A percentile compares a stretch with the other conserved stretches of the same genome.
These are phyloP conservation scores for Tulasnella sp. DNA, from an alignment of 768 basidiomycete genomes.

Conservation along the genomic window DNA sequence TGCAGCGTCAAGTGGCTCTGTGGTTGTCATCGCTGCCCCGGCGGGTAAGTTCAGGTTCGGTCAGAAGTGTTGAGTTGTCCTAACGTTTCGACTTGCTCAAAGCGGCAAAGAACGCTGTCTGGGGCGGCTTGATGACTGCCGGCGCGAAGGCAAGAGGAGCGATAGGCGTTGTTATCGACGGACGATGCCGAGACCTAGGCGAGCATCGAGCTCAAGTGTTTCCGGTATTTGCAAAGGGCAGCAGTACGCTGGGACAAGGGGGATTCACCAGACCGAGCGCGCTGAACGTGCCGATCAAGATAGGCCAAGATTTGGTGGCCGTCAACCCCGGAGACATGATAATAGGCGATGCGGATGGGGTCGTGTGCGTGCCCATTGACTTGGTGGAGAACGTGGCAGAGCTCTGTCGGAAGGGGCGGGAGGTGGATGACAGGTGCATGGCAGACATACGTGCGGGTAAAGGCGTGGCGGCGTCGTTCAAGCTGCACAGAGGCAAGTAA, in stretches of 20 bases:
- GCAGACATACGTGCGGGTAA: conserved; percentile 69
- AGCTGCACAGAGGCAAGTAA: conserved; percentile 54
- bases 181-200: conserved; percentile 75
- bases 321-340: conserved; percentile 77
- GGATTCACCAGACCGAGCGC: conserved; percentile 78
- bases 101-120: conserved; percentile 77
- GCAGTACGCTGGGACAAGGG: conserved; percentile 81
- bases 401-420: conserved; percentile 53
- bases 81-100: conserved; percentile 1
- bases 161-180: conserved; percentile 67
- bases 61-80: neutral
- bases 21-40: conserved; percentile 74
- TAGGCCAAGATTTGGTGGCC: conserved; percentile 41
- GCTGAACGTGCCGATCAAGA: conserved; percentile 59
- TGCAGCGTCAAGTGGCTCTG: conserved; percentile 55
- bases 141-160: conserved; percentile 70
- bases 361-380: conserved; percentile 68
- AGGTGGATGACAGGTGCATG: conserved; percentile 68
- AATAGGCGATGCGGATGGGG: conserved; percentile 84
- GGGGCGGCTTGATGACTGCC: conserved; percentile 87
- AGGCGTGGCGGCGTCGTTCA: conserved; percentile 74
- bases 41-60: conserved; percentile 46
- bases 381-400: conserved; percentile 54
- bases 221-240: conserved; percentile 76
- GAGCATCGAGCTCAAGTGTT: conserved; percentile 69